These are phyloP conservation scores for Arctostaphylos glauca DNA, from an alignment of 148 eudicot genomes.

Conservation along the genomic window DNA sequence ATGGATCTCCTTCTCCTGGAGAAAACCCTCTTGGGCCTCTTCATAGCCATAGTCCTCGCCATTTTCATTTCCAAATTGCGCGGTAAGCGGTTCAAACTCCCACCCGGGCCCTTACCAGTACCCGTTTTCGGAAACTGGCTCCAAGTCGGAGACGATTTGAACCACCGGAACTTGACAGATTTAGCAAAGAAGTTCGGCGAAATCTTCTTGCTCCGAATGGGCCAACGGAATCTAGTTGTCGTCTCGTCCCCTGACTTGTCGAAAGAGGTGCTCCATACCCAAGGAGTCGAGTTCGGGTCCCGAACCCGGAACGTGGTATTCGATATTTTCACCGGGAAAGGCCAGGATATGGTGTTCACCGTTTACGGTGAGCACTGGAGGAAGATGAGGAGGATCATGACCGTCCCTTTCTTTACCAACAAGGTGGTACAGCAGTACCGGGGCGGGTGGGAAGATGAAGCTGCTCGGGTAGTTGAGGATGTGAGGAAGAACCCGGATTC, in stretches of 20 bases:
- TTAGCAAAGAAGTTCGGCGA: constrained; percentile 61
- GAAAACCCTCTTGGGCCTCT: constrained; percentile 46
- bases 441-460: constrained; percentile 69
- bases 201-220: constrained; percentile 56
- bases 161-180: constrained; percentile 53
- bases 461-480: constrained; percentile 49
- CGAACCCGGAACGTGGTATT: constrained; percentile 68
- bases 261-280: constrained; percentile 69
- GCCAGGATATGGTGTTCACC: constrained; percentile 79
- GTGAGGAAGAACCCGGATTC: constrained; percentile 52
- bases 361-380: constrained; percentile 85
- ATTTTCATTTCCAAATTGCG: constrained; percentile 43
- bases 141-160: constrained; percentile 71
- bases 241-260: constrained; percentile 71
- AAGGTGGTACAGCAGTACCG: constrained; percentile 64
- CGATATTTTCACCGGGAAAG: constrained; percentile 74
- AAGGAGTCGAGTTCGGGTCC: constrained; percentile 76
- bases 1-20: constrained; percentile 66
- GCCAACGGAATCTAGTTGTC: constrained; percentile 58
- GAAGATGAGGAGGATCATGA: constrained; percentile 79
- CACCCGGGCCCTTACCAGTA: constrained; percentile 67
- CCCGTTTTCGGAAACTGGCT: constrained; percentile 82
- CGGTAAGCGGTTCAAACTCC: constrained; percentile 52
- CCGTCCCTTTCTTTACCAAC: constrained; percentile 74
- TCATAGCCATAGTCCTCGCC: constrained; percentile 42